Conservation (phyloP, 2,329 filamentous ascomycete species). For the Helotiales sp. region DNA sequence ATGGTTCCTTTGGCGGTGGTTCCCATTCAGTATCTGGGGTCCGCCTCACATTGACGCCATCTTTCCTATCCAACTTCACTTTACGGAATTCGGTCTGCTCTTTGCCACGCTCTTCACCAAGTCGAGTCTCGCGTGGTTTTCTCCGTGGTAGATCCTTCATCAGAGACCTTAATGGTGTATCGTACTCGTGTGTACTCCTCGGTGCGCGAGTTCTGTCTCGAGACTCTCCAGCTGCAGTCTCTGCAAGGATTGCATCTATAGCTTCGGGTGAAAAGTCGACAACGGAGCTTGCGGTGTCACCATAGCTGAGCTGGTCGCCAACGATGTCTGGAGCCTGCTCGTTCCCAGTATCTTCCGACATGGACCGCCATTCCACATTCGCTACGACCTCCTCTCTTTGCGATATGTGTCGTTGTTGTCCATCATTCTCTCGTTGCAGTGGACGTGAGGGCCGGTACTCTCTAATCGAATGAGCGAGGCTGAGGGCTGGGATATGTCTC, state of each 20-base stretch:
- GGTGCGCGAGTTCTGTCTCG: background rate
- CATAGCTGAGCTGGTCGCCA: background rate
- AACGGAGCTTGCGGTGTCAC: conserved; percentile 26
- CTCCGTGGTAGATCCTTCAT: conserved; percentile 7
- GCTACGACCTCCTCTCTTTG: background rate
- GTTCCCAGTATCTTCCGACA: background rate
- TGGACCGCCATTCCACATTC: background rate
- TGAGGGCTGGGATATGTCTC: background rate
- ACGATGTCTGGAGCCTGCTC: too few species aligned
- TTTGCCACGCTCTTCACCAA: background rate
- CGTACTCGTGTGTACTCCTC: background rate
- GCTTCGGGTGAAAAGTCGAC: conserved; percentile 39
- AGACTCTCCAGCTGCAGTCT: conserved; percentile 5
- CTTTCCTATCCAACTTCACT: background rate
- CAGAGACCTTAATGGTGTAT: conserved; percentile 9
- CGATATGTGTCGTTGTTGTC: background rate
- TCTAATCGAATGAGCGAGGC: conserved; percentile 5
- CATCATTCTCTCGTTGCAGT: background rate
- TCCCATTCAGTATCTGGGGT: conserved; percentile 14
- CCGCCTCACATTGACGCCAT: background rate
- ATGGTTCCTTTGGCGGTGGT: conserved; percentile 47
- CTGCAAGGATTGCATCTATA: conserved; percentile 35
- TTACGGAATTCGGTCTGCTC: background rate
- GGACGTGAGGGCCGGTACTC: conserved; percentile 7
- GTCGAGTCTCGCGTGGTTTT: background rate